These are phyloP conservation scores for Spirogloea muscicola DNA, from an alignment of 139 green algal species.

Conservation along the genomic window DNA sequence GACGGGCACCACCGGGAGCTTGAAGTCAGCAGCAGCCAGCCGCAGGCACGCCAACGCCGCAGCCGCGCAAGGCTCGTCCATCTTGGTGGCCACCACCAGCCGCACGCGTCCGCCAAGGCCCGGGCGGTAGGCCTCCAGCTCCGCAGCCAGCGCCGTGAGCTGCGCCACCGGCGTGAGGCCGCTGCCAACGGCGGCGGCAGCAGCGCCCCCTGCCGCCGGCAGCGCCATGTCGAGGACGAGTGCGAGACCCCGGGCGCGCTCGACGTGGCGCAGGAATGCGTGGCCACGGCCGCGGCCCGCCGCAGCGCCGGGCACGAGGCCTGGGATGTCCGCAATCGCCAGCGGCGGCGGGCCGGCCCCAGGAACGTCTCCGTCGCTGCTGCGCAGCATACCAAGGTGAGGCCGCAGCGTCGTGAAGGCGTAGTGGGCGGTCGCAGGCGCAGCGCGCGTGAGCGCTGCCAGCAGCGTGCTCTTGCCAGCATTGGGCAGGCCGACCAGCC, in stretches of 20 bases:
- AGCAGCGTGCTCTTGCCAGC: slow-evolving; percentile 91
- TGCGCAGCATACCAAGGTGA: slow-evolving; percentile 71
- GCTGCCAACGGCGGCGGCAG: too few relatives aligned
- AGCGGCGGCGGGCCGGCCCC: too few relatives aligned
- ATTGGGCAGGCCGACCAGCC: slow-evolving; percentile 81
- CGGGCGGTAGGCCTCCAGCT: slow-evolving; percentile 43
- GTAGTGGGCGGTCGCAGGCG: slow-evolving; percentile 78
- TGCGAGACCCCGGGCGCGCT: slow-evolving; percentile 36
- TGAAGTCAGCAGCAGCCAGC: too few relatives aligned
- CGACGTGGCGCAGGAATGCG: slow-evolving; percentile 50
- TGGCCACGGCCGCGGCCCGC: slow-evolving; percentile 46
- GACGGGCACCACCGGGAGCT: slow-evolving; percentile 21
- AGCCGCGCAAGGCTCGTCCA: slow-evolving; percentile 34
- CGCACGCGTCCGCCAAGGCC: slow-evolving; percentile 1
- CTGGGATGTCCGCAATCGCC: slow-evolving; percentile 75
- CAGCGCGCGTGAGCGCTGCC: slow-evolving; percentile 61
- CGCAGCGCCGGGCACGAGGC: slow-evolving; percentile 80
- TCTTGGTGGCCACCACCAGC: slow-evolving; percentile 48
- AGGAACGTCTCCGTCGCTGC: slow-evolving; percentile 6
- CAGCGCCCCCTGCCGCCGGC: background rate
- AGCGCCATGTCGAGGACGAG: slow-evolving; percentile 48
- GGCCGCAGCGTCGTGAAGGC: slow-evolving; percentile 96
- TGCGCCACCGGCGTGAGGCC: slow-evolving; percentile 21
- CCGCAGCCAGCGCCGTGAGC: slow-evolving; percentile 18
- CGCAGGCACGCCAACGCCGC: slow-evolving; percentile 6